Base-by-base conservation (phyloP, 2,329 filamentous ascomycete genomes). In the Verticillium longisporum region DNA sequence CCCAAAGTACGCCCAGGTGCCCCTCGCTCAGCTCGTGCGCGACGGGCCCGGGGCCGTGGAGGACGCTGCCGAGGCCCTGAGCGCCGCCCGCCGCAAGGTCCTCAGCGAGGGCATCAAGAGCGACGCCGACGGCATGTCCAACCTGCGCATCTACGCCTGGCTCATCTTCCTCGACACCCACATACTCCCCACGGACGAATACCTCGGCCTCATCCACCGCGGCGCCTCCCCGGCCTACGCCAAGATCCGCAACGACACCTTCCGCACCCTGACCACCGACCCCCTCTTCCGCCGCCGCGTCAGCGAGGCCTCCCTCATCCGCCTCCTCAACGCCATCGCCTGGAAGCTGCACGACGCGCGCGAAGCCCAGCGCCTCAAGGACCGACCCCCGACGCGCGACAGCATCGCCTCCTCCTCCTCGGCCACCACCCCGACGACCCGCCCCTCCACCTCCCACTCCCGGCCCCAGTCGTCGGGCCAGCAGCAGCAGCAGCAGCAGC, bases 201-300 rank as follows among this genome's bases (percentile, higher is more conserved):
- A 99, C 73, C 89, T 98, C 66, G 84, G 86, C 61, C 88, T 98
- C 55, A 89, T 99, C 66, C 92, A 96, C 71, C 91, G 95, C 65
- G 94, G 95, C 64, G 90, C 94, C 31, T 98, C 94, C 3, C 93
- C 94, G 1, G 93, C 92, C 55, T 97, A 99, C 77, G 87, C 91
- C 69, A 99, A 99, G 78, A 99, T 99, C 72, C 91, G 93, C 73
- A 97, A 99, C 76, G 95, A 99, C 74, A 97, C 95, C 50, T 98
- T 98, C 74, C 91, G 95, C 68, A 99, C 95, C 0, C 82, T 99
- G 60, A 95, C 95, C 36, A 97, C 94, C 58, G 95, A 99, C 70
- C 93, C 94, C n/a, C 85, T 99, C 38, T 99, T 98, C 80, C 91
- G 95, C 64, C 88, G 95, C 36, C 89, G 94, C 61, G 95, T 99